Base-by-base conservation (phyloP, 805 yeast species). In the Tetrapisispora pingtungensis region DNA sequence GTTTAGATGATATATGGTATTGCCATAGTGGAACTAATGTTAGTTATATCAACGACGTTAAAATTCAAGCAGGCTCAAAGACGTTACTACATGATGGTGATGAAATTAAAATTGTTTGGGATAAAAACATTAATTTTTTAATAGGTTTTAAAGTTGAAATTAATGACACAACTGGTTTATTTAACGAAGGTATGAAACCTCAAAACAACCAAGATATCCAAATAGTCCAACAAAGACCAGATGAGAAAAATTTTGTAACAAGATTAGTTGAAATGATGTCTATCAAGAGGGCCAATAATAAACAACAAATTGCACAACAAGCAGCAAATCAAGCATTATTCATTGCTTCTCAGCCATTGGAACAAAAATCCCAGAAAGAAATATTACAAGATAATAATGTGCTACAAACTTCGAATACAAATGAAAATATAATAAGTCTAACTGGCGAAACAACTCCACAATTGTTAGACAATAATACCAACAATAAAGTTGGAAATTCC, bases 11-110 rank as follows among this genome's bases (percentile, higher is more conserved):
- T 56, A 69, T 84, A 14, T 87, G 95, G 94, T 66, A 89, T 27
- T 64, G 84, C 39, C 96, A 88, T 52, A 75, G 70, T 49, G 82
- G 93, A 45, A 77, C 94, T 0, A 89, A 88, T 61, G 81, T 85
- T 2, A 84, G 96, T 57, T 76, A 69, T 53, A 73, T 89, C 7
- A 84, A 87, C 54, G 74, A 74, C 7, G 61, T 65, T 7, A 70
- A 70, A 40, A 58, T 85, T 38, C 81, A 82, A 0, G 77, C 77
- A 47, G 81, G 82, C 2, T 70, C 74, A 28, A 85, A 84, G 53
- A 72, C 71, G 0, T 71, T 77, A 43, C 55, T 89, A 0, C 76
- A 69, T 53, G 70, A 81, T 48, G 82, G 82, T 0, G 96, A 87
- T 59, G 68, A 65, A 28, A 61, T 88, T 5, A 77, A 77, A 53